Base-by-base conservation (phyloP, 352 stramenopile genomes). In the Globisporangium recalcitrans region DNA sequence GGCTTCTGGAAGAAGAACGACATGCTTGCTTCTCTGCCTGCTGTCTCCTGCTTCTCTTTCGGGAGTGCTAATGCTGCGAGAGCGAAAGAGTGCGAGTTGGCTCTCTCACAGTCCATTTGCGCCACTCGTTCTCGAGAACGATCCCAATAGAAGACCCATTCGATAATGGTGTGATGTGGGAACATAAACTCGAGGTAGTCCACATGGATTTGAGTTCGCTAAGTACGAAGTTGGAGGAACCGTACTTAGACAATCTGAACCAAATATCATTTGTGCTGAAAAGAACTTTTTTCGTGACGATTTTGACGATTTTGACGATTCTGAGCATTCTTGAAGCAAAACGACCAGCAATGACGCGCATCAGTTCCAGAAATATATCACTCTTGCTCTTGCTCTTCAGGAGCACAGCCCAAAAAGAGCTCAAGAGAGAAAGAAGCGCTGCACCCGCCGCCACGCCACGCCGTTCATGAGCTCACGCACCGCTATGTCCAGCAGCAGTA, bases 1-100 rank as follows among this genome's bases (percentile, higher is more conserved):
- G 91, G 91, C 74, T 97, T 97, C 70, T 93, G 84, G 72, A 93
- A 88, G 58, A 87, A 90, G 75, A 90, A 76, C 71, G 84, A 88
- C 84, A 93, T 93, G n/a, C 31, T 54, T 31, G 26, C 26, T 1
- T 34, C 16, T n/a, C 26, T 36, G 21, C 6, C 48, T 54, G 46
- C 47, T 52, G 22, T 26, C 27, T 29, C 14, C 48, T 10, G 47
- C 24, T 32, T 53, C 47, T 40, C 49, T 40, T 46, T 26, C 27
- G 26, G 26, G 49, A 55, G 40, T 55, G 49, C 22, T 5, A 55
- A 55, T 55, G 49, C 22, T 5, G 47, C 49, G 27, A 55, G 26
- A 55, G 26, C 16, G 49, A 32, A 55, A 40, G n/a, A 55, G 26
- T 7, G 49, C n/a, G 40, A 40, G 1, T 32, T 19, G 49, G 21